Evolutionary conservation across 108 stramenopile species (phyloP), one percentile per base, ranked within the genome.

Genomic region (Nitzschia sp.): DNA sequence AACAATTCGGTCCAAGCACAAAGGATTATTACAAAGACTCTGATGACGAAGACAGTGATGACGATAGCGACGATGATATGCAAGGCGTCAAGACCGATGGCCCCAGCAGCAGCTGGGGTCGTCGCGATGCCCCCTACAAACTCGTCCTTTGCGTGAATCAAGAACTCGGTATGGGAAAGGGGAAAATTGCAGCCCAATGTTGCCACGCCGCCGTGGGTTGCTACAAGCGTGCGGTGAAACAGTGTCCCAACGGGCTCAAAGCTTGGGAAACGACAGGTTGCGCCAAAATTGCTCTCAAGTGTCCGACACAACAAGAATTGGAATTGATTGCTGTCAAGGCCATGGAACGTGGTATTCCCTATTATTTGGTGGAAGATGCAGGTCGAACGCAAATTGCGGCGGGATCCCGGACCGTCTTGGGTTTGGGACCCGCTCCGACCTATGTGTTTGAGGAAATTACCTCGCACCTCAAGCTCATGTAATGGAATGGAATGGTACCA

Each of bases 361-460:
- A 82, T 48, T 94, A 91, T 63, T 68, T 96, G 11, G 93, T 96
- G 6, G 90, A 89, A 69, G 95, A 96, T 80, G 95, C 95, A 6
- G 95, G 95, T 11, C 75, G 93, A 40, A 96, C 95, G 26, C 95
- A 96, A 78, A 96, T 96, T 79, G 91, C 92, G 15, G 92, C 95
- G 24, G 95, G 95, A 48, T 88, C 86, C 21, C 65, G 91, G 53
- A 96, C 95, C 15, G 95, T 96, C 8, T 70, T 94, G 46, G 95
- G 93, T 46, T 67, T 96, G 46, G 91, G 91, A 37, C 92, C 92
- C 37, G 92, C 89, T 3, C 95, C 95, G 25, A 82, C 85, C 3
- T 69, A 65, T 56, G 88, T 85, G 24, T 89, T 96, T 72, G 93
- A 94, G 24, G 90, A 72, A 42, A 68, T 96, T 19, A 89, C 87